Evolutionary conservation across 1,284 basidiomycete genomes (phyloP), one percentile per base, ranked within the genome.

Genomic region (Ceratobasidium sp.): DNA sequence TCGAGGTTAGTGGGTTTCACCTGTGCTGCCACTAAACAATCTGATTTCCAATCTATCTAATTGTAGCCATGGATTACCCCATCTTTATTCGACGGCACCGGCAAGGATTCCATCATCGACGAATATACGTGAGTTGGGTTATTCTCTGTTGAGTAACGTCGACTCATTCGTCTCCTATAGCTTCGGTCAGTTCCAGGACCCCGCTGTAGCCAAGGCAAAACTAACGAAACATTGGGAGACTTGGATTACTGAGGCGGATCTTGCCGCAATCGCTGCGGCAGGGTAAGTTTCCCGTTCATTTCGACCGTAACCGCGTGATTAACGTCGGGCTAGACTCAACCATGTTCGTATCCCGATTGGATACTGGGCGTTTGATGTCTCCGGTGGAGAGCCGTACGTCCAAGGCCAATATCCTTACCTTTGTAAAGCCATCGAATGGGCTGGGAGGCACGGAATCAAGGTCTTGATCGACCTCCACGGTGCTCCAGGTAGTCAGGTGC

Each of bases 321-420:
- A n/a, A n/a, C n/a, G n/a, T n/a, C n/a, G n/a, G n/a, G n/a, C n/a
- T n/a, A 77, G 47, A 7, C 54, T 80, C 33, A 79, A 78, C 51
- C 74, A 77, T 61, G 76, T 77, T 39, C 67, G 76, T 49, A 85
- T 98, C 51, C 96, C 96, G 2, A 93, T 98, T 78, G 94, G 94
- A 28, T 95, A 92, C 83, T 98, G 96, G 96, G 96, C 96, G 0
- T 95, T 94, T 80, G 93, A 96, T 71, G 90, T 94, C 28, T 88
- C 88, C 20, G 85, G 85, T 3, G 94, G 92, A 10, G 95, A 97
- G 81, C 95, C 95, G 0, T 98, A 90, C 84, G 89, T 95, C 79
- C 90, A 91, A 85, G 94, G 95, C 23, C 93, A 81, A 86, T 77
- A 87, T 89, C 80, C 81, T 45, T 85, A 87, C 81, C 84, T 88